These are phyloP conservation scores for Austroboletus rostrupii DNA, from an alignment of 1,284 basidiomycete genomes.

Conservation along the genomic window DNA sequence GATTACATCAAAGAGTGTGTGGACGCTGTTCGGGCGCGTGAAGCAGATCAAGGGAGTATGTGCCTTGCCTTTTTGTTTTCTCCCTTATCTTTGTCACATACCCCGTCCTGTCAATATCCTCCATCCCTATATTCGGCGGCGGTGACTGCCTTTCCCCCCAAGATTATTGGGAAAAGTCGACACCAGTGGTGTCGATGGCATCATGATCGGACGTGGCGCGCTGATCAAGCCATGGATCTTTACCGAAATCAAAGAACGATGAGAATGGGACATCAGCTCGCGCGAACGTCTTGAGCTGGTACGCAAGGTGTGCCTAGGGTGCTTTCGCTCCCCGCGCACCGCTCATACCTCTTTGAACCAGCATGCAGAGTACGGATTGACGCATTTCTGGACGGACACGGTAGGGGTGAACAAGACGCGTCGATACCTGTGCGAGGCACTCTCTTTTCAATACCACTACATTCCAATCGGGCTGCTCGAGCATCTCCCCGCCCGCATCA, in stretches of 20 bases:
- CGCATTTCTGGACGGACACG: slow-evolving; percentile 88
- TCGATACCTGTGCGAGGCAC: slow-evolving; percentile 90
- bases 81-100: background rate
- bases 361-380: slow-evolving; percentile 80
- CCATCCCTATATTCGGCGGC: slow-evolving; percentile 92
- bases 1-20: slow-evolving; percentile 87
- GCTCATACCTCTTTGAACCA: slow-evolving; percentile 22
- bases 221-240: slow-evolving; percentile 97
- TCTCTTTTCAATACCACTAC: slow-evolving; percentile 95
- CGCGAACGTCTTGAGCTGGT: slow-evolving; percentile 87
- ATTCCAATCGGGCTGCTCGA: slow-evolving; percentile 94
- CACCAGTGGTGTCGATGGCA: slow-evolving; percentile 80
- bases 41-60: slow-evolving; percentile 73
- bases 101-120: slow-evolving; percentile 50
- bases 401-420: slow-evolving; percentile 90
- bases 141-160: slow-evolving; percentile 91
- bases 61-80: slow-evolving; percentile 11
- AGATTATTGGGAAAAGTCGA: slow-evolving; percentile 80
- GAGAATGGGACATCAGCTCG: slow-evolving; percentile 94
- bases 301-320: slow-evolving; percentile 56
- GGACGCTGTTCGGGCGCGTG: slow-evolving; percentile 73
- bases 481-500: slow-evolving; percentile 74
- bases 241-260: slow-evolving; percentile 88
- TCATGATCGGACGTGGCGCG: slow-evolving; percentile 94
- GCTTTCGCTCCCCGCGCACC: background rate